phyloP scores from a whole-genome alignment of 139 green algal species.

The Chlamydomonas sp. region DNA sequence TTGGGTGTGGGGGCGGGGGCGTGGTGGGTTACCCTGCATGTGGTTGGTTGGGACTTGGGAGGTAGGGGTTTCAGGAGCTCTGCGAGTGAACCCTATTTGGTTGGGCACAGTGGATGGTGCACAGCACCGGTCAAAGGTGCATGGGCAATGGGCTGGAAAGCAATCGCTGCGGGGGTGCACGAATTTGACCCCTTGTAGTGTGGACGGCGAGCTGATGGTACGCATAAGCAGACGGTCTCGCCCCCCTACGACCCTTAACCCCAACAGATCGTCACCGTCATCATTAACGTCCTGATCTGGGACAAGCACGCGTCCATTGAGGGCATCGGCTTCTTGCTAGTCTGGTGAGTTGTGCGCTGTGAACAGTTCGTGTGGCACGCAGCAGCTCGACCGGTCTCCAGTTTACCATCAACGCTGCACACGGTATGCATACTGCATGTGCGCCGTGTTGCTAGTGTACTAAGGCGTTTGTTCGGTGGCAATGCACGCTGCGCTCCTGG shows the following conservation, averaged over 20 bases:
- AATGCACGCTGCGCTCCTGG: not conserved
- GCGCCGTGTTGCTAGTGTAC: not conserved
- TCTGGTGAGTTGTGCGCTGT: constrained; percentile 39
- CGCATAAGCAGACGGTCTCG: not conserved
- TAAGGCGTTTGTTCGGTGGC: not conserved
- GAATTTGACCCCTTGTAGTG: not conserved
- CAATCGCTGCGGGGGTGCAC: not conserved
- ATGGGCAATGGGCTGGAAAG: not conserved
- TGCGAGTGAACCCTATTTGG: not conserved
- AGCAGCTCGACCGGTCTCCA: not conserved
- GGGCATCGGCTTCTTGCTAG: constrained; percentile 47
- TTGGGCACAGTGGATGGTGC: no score
- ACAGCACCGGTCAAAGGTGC: no score
- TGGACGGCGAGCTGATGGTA: no score
- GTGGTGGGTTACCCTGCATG: not conserved
- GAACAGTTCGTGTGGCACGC: no score
- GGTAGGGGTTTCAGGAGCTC: not conserved
- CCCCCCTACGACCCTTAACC: not conserved
- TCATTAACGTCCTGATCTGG: constrained; percentile 56
- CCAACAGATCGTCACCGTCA: constrained; percentile 45
- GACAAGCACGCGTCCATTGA: constrained; percentile 47
- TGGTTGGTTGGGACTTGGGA: not conserved
- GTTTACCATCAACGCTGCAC: not conserved
- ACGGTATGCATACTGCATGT: not conserved
- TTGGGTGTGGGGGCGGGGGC: not conserved